Evolutionary conservation across 805 yeast genomes (phyloP).

Genomic region (Clavispora asparagi): DNA sequence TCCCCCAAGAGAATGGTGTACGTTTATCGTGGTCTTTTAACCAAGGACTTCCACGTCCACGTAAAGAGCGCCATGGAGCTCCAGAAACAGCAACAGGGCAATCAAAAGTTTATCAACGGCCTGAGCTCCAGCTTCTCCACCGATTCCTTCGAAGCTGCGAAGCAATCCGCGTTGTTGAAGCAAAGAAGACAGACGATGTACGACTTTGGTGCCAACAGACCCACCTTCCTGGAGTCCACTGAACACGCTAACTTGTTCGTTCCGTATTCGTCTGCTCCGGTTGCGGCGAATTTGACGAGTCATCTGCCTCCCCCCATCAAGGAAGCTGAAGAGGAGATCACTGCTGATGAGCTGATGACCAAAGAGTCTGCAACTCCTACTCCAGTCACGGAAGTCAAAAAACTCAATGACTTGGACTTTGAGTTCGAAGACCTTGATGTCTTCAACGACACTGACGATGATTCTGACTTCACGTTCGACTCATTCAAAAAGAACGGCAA

Average conservation of each 20-base stretch:
- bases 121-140: constrained; percentile 5
- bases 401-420: constrained; percentile 30
- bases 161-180: constrained; percentile 27
- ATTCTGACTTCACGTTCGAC: constrained; percentile 33
- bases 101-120: constrained; percentile 4
- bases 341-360: neutral
- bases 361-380: constrained; percentile 3
- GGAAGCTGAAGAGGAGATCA: constrained; percentile 4
- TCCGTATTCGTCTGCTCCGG: constrained; percentile 75
- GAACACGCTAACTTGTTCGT: constrained; percentile 46
- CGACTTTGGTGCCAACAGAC: constrained; percentile 43
- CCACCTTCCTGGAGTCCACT: constrained; percentile 37
- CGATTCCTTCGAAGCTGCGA: constrained; percentile 33
- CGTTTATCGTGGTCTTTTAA: constrained; percentile 72
- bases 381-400: constrained; percentile 2
- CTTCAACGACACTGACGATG: constrained; percentile 41
- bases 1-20: constrained; percentile 87
- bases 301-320: neutral
- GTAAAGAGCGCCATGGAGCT: constrained; percentile 60
- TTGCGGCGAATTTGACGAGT: constrained; percentile 57
- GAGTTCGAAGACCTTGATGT: constrained; percentile 48
- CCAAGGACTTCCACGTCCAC: constrained; percentile 70
- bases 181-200: constrained; percentile 51
- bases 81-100: constrained; percentile 28
- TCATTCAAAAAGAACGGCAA: constrained; percentile 43